Evolutionary conservation across 345 rosid genomes (phyloP).

Genomic region (Pelargonium nanum): DNA sequence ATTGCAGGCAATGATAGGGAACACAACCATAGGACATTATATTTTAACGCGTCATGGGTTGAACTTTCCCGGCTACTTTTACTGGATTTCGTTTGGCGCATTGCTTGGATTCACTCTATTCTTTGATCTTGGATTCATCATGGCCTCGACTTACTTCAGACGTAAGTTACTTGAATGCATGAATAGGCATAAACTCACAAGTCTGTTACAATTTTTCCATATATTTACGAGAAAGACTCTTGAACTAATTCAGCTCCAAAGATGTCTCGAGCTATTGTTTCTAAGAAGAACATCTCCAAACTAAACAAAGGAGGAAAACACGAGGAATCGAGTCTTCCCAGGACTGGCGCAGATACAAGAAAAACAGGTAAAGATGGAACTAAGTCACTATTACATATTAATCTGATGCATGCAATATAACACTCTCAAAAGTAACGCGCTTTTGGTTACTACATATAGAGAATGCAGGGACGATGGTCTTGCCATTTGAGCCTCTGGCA

Average conservation of each 20-base stretch:
- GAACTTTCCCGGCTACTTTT: conserved; percentile 36
- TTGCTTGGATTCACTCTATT: conserved; percentile 42
- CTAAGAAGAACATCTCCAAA: conserved; percentile 23
- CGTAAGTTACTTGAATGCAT: conserved; percentile 25
- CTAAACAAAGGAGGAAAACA: conserved; percentile 4
- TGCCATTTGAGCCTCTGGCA: conserved; percentile 39
- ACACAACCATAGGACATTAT: conserved; percentile 27
- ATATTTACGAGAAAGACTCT: not conserved
- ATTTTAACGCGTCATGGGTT: conserved; percentile 47
- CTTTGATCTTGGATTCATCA: conserved; percentile 39
- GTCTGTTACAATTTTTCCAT: not conserved
- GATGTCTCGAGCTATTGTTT: conserved; percentile 32
- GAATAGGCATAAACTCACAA: not conserved
- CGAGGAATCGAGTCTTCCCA: not conserved
- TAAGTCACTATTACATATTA: not conserved
- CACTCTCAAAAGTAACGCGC: conserved; percentile 8
- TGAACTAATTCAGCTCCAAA: conserved; percentile 33
- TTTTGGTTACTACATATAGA: conserved; percentile 4
- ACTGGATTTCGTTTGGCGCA: conserved; percentile 42
- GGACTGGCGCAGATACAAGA: not conserved
- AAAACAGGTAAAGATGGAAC: conserved; percentile 3
- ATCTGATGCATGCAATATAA: too few relatives aligned
- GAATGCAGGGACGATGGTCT: conserved; percentile 25
- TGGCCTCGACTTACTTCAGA: conserved; percentile 42
- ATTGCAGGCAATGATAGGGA: conserved; percentile 19